These are phyloP conservation scores for Blastocystis hominis DNA, from an alignment of 352 stramenopile species.

Conservation along the genomic window DNA sequence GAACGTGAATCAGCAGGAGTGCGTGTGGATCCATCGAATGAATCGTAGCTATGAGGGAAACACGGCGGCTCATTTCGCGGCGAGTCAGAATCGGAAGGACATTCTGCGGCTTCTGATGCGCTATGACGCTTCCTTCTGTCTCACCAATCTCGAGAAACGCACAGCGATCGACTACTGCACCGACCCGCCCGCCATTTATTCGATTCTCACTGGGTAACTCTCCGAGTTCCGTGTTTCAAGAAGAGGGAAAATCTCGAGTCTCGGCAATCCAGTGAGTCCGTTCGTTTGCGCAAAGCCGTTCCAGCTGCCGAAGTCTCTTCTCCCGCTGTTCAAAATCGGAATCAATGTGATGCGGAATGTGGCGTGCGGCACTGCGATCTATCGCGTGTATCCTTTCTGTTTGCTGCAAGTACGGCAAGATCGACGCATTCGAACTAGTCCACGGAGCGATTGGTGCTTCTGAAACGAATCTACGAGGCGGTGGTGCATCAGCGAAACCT, in stretches of 20 bases:
- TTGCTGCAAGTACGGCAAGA: neutral
- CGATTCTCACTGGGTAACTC: neutral
- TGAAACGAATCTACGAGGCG: slow-evolving; percentile 32
- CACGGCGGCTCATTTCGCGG: neutral
- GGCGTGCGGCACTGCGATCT: neutral
- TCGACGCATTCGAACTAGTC: neutral
- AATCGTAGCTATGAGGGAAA: slow-evolving; percentile 25
- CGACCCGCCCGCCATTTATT: neutral
- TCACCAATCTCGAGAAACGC: neutral
- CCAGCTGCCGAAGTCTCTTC: neutral
- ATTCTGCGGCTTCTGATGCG: neutral
- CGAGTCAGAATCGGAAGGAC: neutral
- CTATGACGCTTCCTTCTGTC: neutral
- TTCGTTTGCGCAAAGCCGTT: neutral
- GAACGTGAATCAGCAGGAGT: slow-evolving; percentile 28
- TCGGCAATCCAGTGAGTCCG: neutral
- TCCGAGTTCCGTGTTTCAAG: neutral
- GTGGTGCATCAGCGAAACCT: neutral
- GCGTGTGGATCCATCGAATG: neutral
- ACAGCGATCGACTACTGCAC: neutral
- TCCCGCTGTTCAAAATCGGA: neutral
- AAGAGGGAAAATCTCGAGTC: neutral
- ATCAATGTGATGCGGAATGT: slow-evolving; percentile 29
- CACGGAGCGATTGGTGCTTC: neutral
- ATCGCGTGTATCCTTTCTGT: slow-evolving; percentile 8